These are phyloP conservation scores for Leucocoprinus birnbaumii DNA, from an alignment of 768 basidiomycete genomes.

Conservation along the genomic window DNA sequence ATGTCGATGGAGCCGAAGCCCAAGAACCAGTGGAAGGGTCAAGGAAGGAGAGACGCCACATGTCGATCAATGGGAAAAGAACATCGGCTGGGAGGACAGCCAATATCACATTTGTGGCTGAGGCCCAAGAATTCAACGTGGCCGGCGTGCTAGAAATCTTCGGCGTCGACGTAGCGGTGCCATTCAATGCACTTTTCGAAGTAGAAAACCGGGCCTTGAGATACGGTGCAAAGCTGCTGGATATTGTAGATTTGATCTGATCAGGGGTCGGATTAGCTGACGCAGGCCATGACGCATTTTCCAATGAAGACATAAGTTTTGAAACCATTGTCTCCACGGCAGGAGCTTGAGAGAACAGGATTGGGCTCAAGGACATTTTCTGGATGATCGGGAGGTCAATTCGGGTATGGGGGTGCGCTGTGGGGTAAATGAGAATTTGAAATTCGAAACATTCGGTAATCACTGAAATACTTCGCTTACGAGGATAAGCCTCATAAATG, in stretches of 20 bases:
- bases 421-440: neutral
- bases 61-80: conserved; percentile 80
- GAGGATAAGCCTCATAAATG: conserved; percentile 75
- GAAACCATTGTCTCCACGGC: conserved; percentile 57
- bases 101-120: conserved; percentile 40
- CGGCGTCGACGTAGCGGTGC: conserved; percentile 11
- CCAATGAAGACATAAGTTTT: conserved; percentile 66
- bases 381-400: conserved; percentile 59
- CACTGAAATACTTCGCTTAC: conserved; percentile 41
- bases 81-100: conserved; percentile 45
- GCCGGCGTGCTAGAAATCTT: conserved; percentile 31
- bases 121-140: conserved; percentile 46
- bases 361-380: conserved; percentile 66
- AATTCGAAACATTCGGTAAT: neutral
- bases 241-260: conserved; percentile 49
- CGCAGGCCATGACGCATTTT: conserved; percentile 36
- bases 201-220: conserved; percentile 57
- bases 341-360: conserved; percentile 73
- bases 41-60: conserved; percentile 78
- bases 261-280: conserved; percentile 23
- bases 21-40: conserved; percentile 56
- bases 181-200: conserved; percentile 14
- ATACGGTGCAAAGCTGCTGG: conserved; percentile 52
- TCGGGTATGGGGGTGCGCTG: conserved; percentile 75
- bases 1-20: conserved; percentile 32